These are phyloP conservation scores for Amphirosellinia nigrospora DNA, from an alignment of 495 filamentous ascomycete genomes.

Conservation along the genomic window DNA sequence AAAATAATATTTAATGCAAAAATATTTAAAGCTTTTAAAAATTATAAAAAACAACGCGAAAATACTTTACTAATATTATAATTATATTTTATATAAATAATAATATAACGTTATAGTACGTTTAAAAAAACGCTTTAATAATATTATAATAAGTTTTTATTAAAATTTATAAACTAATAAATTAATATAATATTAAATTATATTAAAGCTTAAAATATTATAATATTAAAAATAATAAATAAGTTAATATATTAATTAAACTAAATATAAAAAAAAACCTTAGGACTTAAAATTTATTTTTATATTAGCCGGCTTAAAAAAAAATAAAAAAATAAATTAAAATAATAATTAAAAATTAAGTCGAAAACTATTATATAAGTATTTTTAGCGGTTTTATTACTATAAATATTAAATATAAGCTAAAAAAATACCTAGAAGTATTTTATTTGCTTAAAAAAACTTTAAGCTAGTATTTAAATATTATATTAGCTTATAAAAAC, in stretches of 20 bases:
- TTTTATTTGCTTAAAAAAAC: slow-evolving; percentile 24
- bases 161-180: slow-evolving; percentile 28
- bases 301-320: background rate
- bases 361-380: background rate
- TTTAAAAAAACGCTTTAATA: slow-evolving; percentile 24
- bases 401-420: background rate
- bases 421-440: slow-evolving; percentile 16
- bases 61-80: background rate
- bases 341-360: slow-evolving; percentile 1
- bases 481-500: slow-evolving; percentile 25
- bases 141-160: slow-evolving; percentile 33
- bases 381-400: slow-evolving; percentile 18
- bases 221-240: slow-evolving; percentile 23
- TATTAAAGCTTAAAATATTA: slow-evolving; percentile 27
- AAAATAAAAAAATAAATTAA: background rate
- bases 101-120: slow-evolving; percentile 24
- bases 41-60: background rate
- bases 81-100: slow-evolving; percentile 8
- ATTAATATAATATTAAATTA: slow-evolving; percentile 26
- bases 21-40: background rate
- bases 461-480: slow-evolving; percentile 28
- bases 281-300: background rate
- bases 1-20: background rate
- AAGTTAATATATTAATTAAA: slow-evolving; percentile 6
- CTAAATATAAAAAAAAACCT: background rate